A percentile compares a stretch with the other conserved stretches of the same genome.
These are phyloP conservation scores for Hamiltosporidium tvaerminnensis DNA, from an alignment of 371 early-diverging fungal genomes.

Conservation along the genomic window DNA sequence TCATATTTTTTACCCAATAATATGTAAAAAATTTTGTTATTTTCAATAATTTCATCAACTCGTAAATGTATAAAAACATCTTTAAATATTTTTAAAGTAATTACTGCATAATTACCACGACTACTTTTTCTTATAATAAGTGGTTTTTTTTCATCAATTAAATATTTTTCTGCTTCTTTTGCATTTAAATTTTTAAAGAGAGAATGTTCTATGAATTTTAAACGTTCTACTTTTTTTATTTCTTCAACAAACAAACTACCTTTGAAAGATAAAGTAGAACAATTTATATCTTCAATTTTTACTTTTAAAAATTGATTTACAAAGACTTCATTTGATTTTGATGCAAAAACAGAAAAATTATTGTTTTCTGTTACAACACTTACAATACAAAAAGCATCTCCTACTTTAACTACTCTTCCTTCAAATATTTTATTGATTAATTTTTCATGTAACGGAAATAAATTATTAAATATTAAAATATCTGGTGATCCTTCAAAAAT, in stretches of 20 bases:
- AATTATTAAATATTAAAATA: slow-evolving; percentile 24
- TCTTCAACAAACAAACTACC: slow-evolving; percentile 9
- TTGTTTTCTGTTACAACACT: neutral
- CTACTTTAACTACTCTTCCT: slow-evolving; percentile 21
- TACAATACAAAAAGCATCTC: slow-evolving; percentile 15
- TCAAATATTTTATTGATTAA: slow-evolving; percentile 8
- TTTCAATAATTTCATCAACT: slow-evolving; percentile 1
- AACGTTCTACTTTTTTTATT: neutral
- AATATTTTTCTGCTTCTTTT: slow-evolving; percentile 9
- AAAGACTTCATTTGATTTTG: slow-evolving; percentile 4
- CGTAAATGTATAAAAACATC: slow-evolving; percentile 10
- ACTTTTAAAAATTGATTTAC: slow-evolving; percentile 29
- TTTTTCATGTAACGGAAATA: slow-evolving; percentile 3
- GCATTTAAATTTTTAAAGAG: slow-evolving; percentile 13
- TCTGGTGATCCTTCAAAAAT: slow-evolving; percentile 30
- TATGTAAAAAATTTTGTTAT: neutral
- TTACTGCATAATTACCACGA: slow-evolving; percentile 3
- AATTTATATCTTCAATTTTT: slow-evolving; percentile 11
- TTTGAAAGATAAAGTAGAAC: slow-evolving; percentile 2
- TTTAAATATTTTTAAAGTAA: slow-evolving; percentile 7
- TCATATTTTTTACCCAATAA: slow-evolving; percentile 6
- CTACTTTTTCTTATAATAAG: slow-evolving; percentile 9
- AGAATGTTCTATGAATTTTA: slow-evolving; percentile 18
- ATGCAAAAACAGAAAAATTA: neutral
- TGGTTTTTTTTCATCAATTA: slow-evolving; percentile 1